A percentile compares a stretch with the other conserved stretches of the same genome.
Evolutionary conservation across 2,329 filamentous ascomycete genomes (phyloP).

Genomic region (Tolypocladium amazonense): DNA sequence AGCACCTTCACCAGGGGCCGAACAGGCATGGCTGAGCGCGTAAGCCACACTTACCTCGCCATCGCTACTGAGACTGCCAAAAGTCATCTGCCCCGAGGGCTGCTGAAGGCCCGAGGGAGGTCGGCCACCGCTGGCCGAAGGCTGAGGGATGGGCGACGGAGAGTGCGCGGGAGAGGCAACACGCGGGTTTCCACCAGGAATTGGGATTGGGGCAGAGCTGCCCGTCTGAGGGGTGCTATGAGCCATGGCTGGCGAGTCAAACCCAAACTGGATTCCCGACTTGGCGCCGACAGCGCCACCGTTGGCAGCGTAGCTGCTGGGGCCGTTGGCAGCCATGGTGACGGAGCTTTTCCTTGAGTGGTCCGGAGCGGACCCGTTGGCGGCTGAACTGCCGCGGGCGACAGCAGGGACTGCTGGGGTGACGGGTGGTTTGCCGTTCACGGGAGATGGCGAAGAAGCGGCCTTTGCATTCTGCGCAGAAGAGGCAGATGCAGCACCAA

Average conservation of each 20-base stretch:
- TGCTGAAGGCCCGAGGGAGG: constrained; percentile 68
- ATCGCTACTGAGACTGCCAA: constrained; percentile 75
- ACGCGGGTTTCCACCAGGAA: constrained; percentile 54
- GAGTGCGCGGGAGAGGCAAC: constrained; percentile 78
- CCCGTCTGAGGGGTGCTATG: constrained; percentile 55
- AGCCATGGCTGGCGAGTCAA: constrained; percentile 56
- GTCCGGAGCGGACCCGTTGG: constrained; percentile 60
- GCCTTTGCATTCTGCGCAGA: constrained; percentile 48
- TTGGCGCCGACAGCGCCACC: constrained; percentile 53
- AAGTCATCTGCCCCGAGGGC: constrained; percentile 58
- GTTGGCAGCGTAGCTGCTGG: constrained; percentile 66
- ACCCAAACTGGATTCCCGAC: constrained; percentile 72
- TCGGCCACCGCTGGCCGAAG: constrained; percentile 72
- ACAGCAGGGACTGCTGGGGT: constrained; percentile 59
- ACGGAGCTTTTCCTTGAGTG: constrained; percentile 83
- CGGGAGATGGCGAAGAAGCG: constrained; percentile 60
- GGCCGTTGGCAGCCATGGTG: constrained; percentile 78
- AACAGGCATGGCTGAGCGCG: background rate
- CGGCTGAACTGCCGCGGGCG: constrained; percentile 48
- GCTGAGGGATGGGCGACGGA: constrained; percentile 87
- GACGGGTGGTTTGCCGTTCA: constrained; percentile 75
- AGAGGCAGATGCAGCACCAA: constrained; percentile 40
- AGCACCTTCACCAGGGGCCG: background rate
- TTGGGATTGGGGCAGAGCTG: constrained; percentile 48
- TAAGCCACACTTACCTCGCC: constrained; percentile 55